Conservation (phyloP, 495 filamentous ascomycete species). For the Daldinia grandis region DNA sequence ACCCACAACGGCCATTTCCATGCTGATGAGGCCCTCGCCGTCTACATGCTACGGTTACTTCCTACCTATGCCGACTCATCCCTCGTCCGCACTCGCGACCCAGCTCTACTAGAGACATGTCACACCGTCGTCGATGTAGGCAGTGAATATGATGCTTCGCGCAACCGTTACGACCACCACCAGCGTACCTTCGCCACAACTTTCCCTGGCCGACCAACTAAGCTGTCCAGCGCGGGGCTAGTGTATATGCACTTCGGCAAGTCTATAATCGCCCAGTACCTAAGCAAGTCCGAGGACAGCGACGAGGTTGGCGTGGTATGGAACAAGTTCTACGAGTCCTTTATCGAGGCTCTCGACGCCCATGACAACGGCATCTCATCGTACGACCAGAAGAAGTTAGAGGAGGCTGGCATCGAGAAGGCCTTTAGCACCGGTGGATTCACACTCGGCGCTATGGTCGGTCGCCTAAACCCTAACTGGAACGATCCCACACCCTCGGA, state of each 20-base stretch:
- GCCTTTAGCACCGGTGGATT: constrained; percentile 83
- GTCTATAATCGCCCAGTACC: constrained; percentile 75
- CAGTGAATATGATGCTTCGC: constrained; percentile 80
- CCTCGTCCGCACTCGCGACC: constrained; percentile 90
- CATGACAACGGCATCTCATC: constrained; percentile 93
- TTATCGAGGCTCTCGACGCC: constrained; percentile 95
- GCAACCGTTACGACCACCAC: constrained; percentile 93
- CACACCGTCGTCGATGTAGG: constrained; percentile 97
- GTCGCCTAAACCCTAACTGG: constrained; percentile 80
- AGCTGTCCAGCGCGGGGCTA: constrained; percentile 90
- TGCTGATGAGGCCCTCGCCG: constrained; percentile 97
- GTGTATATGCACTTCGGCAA: constrained; percentile 96
- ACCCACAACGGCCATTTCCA: constrained; percentile 99
- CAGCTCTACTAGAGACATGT: constrained; percentile 77
- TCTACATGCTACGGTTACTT: constrained; percentile 91
- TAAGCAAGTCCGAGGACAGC: constrained; percentile 60
- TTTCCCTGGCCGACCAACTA: constrained; percentile 78
- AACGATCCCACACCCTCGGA: constrained; percentile 59
- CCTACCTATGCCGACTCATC: constrained; percentile 77
- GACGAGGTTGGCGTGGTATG: constrained; percentile 77
- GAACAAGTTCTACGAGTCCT: constrained; percentile 89
- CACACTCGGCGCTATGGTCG: constrained; percentile 82
- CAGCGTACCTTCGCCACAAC: constrained; percentile 87
- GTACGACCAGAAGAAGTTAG: constrained; percentile 73
- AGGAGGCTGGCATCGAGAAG: constrained; percentile 73